Conservation (phyloP, 1,284 basidiomycete species). For the Ceratobasidium papillatum region DNA sequence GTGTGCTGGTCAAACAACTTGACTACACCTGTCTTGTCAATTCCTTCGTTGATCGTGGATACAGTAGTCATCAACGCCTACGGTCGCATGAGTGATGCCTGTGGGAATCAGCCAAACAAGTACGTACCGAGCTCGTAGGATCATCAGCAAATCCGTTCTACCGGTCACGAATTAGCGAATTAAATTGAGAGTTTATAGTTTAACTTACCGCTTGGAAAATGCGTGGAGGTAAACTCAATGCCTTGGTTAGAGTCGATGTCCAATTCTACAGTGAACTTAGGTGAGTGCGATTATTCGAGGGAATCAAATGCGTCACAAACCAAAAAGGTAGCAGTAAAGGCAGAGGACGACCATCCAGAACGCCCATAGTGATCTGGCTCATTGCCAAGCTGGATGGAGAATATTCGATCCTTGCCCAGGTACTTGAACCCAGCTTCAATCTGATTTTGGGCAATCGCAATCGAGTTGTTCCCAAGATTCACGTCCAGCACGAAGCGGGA, state of each 20-base stretch:
- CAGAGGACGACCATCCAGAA: slow-evolving; percentile 49
- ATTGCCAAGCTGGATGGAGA: slow-evolving; percentile 53
- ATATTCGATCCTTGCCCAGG: slow-evolving; percentile 51
- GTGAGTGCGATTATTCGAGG: background rate
- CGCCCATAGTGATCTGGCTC: slow-evolving; percentile 54
- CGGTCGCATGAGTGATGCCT: background rate
- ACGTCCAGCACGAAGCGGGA: slow-evolving; percentile 51
- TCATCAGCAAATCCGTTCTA: slow-evolving; percentile 49
- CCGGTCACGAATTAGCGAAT: background rate
- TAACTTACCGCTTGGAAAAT: slow-evolving; percentile 51
- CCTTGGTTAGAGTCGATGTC: slow-evolving; percentile 49
- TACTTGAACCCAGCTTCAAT: slow-evolving; percentile 50
- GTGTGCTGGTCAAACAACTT: slow-evolving; percentile 53
- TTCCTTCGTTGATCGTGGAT: slow-evolving; percentile 50
- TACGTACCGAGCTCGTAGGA: slow-evolving; percentile 47
- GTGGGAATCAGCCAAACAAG: background rate
- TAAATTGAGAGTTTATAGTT: background rate
- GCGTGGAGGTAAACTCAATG: slow-evolving; percentile 49
- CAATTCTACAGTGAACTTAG: slow-evolving; percentile 48
- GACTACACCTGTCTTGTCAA: slow-evolving; percentile 50
- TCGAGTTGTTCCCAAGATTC: slow-evolving; percentile 54
- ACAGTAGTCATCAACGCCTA: slow-evolving; percentile 51
- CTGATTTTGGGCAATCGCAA: slow-evolving; percentile 51
- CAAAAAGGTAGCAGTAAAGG: slow-evolving; percentile 52
- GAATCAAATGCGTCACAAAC: slow-evolving; percentile 44